A percentile compares a stretch with the other conserved stretches of the same genome.
Evolutionary conservation across 1,284 basidiomycete species (phyloP).

Genomic region (Meripilus lineatus): DNA sequence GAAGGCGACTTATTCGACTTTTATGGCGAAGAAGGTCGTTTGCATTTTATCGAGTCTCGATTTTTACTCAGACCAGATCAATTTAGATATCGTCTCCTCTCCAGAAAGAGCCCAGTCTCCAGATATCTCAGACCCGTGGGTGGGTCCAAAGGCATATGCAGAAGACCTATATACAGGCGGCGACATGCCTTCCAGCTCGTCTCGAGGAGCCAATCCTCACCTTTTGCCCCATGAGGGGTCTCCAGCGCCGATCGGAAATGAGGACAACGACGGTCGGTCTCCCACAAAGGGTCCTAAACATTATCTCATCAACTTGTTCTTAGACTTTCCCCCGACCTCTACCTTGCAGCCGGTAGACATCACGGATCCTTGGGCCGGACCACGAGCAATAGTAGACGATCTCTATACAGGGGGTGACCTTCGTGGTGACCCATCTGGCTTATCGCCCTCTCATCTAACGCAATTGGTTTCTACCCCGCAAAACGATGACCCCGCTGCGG

Average conservation of each 20-base stretch:
- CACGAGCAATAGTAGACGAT: constrained; percentile 45
- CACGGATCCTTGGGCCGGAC: constrained; percentile 45
- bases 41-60: no score
- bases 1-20: background rate
- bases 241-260: background rate
- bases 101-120: no score
- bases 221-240: constrained; percentile 18
- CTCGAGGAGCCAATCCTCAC: constrained; percentile 15
- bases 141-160: constrained; percentile 42
- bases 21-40: no score
- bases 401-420: constrained; percentile 34
- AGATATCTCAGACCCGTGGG: constrained; percentile 47
- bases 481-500: constrained; percentile 2
- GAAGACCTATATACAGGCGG: constrained; percentile 46
- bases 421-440: constrained; percentile 9
- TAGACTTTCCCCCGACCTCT: constrained; percentile 9
- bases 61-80: no score
- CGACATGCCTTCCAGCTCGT: constrained; percentile 18
- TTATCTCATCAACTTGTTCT: background rate
- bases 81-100: no score
- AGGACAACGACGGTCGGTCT: constrained; percentile 6
- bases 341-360: constrained; percentile 26
- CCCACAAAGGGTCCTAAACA: background rate
- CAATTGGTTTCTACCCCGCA: constrained; percentile 4
- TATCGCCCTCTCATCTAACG: constrained; percentile 17